Evolutionary conservation across 106 monocot genomes (phyloP), one percentile per base, ranked within the genome.

Genomic region (Phalaenopsis aphrodite): DNA sequence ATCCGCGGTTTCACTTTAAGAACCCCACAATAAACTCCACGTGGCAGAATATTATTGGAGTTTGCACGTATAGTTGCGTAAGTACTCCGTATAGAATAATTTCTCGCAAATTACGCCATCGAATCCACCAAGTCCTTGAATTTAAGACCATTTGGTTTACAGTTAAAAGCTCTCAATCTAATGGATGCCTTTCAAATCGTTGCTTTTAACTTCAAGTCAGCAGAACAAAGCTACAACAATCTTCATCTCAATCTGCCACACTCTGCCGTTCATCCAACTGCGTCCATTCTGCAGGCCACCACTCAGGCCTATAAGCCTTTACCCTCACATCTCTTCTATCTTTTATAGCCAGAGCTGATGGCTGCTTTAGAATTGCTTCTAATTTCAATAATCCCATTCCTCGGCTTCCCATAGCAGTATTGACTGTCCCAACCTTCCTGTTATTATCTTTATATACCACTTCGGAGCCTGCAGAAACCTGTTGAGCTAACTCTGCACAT

Each of bases 241-340:
- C 52, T 52, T 52, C 52, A 52, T 52, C 52, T 52, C 14, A 52
- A 16, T 52, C 79, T 38, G 75, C 80, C 39, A 56, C 85, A 52
- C 9, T 83, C 81, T 91, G 82, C 41, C 84, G 82, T 45, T 93
- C 81, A 64, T 84, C 78, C 56, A 87, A 57, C 24, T 76, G 85
- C 39, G 77, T 80, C 99, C 99, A 99, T 79, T 95, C 99, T 19
- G 80, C 43, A 14, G 99, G 99, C 99, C 99, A 99, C 99, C 99
- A 99, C 24, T 91, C 91, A 42, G 99, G 99, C 24, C 43, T 84
- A 6, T 88, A 52, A 79, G 82, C 86, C 83, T 87, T 83, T 16
- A 95, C 87, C 78, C 78, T 83, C 56, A 91, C 79, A 43, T 88
- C 86, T 8, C 39, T 64, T 18, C 75, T 81, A 43, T 86, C 95